Percentiles rank a stretch among this genome's conserved stretches.
Conservation (phyloP, 1,284 basidiomycete species). For the Anthracocystis panici-leucophaei region DNA sequence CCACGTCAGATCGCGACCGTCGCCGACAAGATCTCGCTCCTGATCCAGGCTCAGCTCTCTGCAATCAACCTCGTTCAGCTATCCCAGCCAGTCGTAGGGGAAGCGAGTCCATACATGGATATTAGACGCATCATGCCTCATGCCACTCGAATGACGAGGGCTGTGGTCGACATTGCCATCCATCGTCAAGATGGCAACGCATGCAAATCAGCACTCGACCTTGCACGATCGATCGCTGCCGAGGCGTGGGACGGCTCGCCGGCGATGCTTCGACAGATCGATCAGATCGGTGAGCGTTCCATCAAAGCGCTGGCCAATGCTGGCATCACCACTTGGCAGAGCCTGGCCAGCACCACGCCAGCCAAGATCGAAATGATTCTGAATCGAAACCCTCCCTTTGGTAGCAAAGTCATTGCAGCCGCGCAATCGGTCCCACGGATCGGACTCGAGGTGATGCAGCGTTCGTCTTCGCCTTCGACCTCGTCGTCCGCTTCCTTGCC, state of each 20-base stretch:
- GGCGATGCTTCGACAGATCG: constrained; percentile 80
- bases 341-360: constrained; percentile 33
- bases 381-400: constrained; percentile 57
- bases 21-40: constrained; percentile 58
- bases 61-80: constrained; percentile 50
- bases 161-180: constrained; percentile 49
- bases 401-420: constrained; percentile 39
- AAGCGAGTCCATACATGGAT: constrained; percentile 39
- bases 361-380: constrained; percentile 56
- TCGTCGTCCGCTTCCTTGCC: neutral
- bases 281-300: constrained; percentile 82
- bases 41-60: constrained; percentile 55
- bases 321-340: constrained; percentile 41
- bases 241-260: constrained; percentile 88
- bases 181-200: constrained; percentile 42
- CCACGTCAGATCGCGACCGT: constrained; percentile 45
- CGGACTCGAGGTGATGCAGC: constrained; percentile 39
- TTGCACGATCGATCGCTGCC: constrained; percentile 74
- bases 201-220: constrained; percentile 48
- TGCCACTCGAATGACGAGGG: constrained; percentile 46
- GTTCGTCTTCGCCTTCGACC: constrained; percentile 16
- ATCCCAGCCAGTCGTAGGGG: constrained; percentile 22
- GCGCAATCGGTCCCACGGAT: constrained; percentile 50
- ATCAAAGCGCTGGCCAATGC: constrained; percentile 52
- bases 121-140: constrained; percentile 43